Evolutionary conservation across 768 basidiomycete species (phyloP), one percentile per base, ranked within the genome.

Genomic region (Leccinum pellstonianum): DNA sequence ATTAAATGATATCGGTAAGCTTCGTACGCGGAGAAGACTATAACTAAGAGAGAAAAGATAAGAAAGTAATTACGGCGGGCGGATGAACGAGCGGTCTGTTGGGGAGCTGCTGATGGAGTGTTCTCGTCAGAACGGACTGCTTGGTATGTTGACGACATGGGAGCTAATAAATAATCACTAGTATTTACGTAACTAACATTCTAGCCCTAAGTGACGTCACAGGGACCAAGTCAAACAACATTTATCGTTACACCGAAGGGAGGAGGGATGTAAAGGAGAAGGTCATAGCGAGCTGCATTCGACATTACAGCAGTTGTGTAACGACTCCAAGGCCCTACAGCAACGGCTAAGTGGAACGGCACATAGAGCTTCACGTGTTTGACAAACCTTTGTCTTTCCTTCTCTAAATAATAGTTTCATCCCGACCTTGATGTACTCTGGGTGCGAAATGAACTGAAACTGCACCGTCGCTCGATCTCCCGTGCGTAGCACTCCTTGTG

Each of bases 351-450:
- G 60, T 10, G 49, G 27, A 49, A 58, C 53, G 41, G 51, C 49
- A 51, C 21, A 11, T n/a, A 55, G 11, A 46, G 41, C 64, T 38
- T 52, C 15, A 31, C 19, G 47, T 52, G 52, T 47, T 48, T 27
- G 19, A 68, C 79, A 35, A 54, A 87, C 94, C 81, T 97, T 98
- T 1, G 95, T 97, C 79, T 93, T 94, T 4, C 95, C 96, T 75
- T 98, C 97, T 43, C 96, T 81, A 73, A 98, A 95, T 12, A 99
- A 75, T 23, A 96, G 79, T 75, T 95, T 93, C 88, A 92, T 93
- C 27, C 95, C 95, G 65, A 88, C 88, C 72, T 95, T 95, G 63
- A 98, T 79, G 70, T 87, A 95, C 78, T 97, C 96, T 0, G 93
- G 89, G 56, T 90, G 88, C 14, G 91, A 88, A 56, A 96, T 91